A percentile compares a stretch with the other conserved stretches of the same genome.
Evolutionary conservation across 768 basidiomycete genomes (phyloP).

Genomic region (Lactarius deliciosus): DNA sequence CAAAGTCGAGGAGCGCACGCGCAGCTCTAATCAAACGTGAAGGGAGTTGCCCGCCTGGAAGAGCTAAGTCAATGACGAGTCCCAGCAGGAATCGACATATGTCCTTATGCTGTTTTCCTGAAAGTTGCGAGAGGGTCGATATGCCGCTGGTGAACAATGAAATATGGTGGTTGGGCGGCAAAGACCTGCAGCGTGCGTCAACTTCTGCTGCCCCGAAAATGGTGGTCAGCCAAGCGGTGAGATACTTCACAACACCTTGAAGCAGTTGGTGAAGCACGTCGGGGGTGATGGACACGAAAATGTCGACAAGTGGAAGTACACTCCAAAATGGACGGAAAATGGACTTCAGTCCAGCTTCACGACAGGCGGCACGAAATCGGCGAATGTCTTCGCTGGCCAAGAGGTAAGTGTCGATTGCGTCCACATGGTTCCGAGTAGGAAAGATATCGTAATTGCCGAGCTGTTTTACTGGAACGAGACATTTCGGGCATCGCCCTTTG

Average conservation of each 20-base stretch:
- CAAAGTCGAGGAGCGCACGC: slow-evolving; percentile 31
- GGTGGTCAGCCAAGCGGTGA: not conserved
- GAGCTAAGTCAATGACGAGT: not conserved
- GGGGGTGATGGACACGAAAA: not conserved
- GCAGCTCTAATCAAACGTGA: not conserved
- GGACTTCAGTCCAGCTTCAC: too few species aligned
- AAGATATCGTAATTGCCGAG: not conserved
- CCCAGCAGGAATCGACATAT: slow-evolving; percentile 12
- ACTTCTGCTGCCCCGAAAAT: slow-evolving; percentile 16
- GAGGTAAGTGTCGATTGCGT: not conserved
- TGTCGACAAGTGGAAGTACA: not conserved
- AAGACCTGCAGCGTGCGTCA: slow-evolving; percentile 26
- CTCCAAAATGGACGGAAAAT: slow-evolving; percentile 27
- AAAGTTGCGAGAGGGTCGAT: slow-evolving; percentile 23
- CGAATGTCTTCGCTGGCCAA: not conserved
- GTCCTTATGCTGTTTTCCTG: slow-evolving; percentile 34
- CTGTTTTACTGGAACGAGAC: not conserved
- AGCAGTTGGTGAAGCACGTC: not conserved
- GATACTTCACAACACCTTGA: too few species aligned
- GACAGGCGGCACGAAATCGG: not conserved
- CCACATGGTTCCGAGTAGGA: not conserved
- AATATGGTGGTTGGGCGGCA: slow-evolving; percentile 32
- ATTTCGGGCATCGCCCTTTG: not conserved
- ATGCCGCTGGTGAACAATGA: slow-evolving; percentile 33
- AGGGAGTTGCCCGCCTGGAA: not conserved